These are phyloP conservation scores for Volvox carteri DNA, from an alignment of 163 green algal species.

Conservation along the genomic window DNA sequence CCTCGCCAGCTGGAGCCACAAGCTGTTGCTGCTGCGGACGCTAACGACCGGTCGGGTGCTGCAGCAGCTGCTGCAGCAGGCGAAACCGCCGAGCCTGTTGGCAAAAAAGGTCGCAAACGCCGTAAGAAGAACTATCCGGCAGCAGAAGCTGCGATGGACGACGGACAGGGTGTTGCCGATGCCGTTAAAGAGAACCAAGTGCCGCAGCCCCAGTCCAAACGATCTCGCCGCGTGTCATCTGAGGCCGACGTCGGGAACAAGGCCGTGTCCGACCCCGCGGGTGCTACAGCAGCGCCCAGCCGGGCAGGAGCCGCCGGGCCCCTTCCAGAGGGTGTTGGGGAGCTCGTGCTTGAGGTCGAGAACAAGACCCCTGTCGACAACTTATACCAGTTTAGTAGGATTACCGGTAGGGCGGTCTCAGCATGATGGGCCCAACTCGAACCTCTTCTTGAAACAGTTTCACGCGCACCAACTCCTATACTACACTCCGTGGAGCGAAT, in stretches of 20 bases:
- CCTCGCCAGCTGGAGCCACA: neutral
- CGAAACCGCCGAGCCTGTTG: slow-evolving; percentile 1
- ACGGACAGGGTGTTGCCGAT: neutral
- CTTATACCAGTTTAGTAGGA: slow-evolving; percentile 74
- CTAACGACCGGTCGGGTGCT: neutral
- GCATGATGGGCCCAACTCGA: too few relatives aligned
- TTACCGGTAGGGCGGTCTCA: slow-evolving; percentile 45
- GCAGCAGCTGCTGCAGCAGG: neutral
- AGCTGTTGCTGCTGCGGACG: neutral
- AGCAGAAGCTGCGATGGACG: slow-evolving; percentile 1
- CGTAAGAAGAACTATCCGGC: slow-evolving; percentile 58
- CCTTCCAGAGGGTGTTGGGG: slow-evolving; percentile 33
- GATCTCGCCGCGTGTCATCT: neutral
- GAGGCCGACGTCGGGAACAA: neutral
- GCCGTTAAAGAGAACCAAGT: slow-evolving; percentile 40
- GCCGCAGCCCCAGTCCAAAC: slow-evolving; percentile 10
- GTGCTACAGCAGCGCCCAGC: neutral
- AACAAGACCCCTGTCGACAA: slow-evolving; percentile 78
- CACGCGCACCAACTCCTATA: too few relatives aligned
- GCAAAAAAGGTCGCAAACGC: slow-evolving; percentile 46
- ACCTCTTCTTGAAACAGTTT: too few relatives aligned
- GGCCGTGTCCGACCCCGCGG: neutral
- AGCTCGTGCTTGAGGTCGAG: slow-evolving; percentile 73
- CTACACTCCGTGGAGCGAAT: too few relatives aligned
- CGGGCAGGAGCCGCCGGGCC: neutral